A percentile compares a stretch with the other conserved stretches of the same genome.
Evolutionary conservation across 768 basidiomycete species (phyloP).

Genomic region (Suillus clintonianus): DNA sequence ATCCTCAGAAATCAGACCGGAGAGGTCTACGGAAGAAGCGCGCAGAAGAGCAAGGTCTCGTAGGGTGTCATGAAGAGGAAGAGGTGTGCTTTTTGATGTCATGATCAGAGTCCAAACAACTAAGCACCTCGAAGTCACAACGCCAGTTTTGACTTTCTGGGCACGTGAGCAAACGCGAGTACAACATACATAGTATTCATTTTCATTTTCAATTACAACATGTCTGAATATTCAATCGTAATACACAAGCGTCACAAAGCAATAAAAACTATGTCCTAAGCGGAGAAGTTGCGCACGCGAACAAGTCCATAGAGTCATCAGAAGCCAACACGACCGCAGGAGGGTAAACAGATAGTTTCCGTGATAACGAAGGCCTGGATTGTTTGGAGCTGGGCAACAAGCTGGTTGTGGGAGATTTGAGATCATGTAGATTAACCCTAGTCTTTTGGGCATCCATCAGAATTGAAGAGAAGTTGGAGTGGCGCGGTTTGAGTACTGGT

Average conservation of each 20-base stretch:
- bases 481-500: constrained; percentile 17
- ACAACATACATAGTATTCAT: background rate
- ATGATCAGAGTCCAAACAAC: constrained; percentile 8
- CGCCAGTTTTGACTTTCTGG: background rate
- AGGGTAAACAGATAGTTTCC: constrained; percentile 4
- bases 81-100: constrained; percentile 43
- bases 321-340: constrained; percentile 31
- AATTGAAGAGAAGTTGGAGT: constrained; percentile 39
- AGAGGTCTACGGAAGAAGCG: constrained; percentile 51
- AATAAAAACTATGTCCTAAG: constrained; percentile 20
- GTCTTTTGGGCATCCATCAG: constrained; percentile 42
- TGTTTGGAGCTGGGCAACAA: constrained; percentile 14
- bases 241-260: constrained; percentile 14
- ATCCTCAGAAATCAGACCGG: constrained; percentile 26
- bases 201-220: background rate
- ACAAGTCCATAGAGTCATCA: constrained; percentile 54
- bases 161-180: background rate
- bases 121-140: background rate
- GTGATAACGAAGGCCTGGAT: constrained; percentile 11
- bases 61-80: constrained; percentile 60
- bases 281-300: constrained; percentile 39
- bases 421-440: constrained; percentile 34
- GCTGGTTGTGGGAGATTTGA: background rate
- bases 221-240: constrained; percentile 8
- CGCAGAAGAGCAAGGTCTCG: constrained; percentile 74